phyloP scores from a whole-genome alignment of 1,139 yeast species.

The Saccharomyces hybrid region DNA sequence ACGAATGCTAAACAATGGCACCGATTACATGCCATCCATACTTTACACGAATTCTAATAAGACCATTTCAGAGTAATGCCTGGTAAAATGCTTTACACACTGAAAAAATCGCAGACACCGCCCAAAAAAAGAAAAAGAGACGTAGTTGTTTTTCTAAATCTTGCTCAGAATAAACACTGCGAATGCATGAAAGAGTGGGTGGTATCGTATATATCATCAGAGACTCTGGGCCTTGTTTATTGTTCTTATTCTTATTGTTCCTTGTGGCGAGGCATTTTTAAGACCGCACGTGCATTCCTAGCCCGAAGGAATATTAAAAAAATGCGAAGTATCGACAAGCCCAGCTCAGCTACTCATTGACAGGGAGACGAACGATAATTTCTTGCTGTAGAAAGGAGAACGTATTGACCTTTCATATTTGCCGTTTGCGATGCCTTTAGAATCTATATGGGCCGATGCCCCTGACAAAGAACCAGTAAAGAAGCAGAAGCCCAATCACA shows the following conservation, averaged over 20 bases:
- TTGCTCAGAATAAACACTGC: no score
- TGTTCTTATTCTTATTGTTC: not conserved
- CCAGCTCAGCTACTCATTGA: not conserved
- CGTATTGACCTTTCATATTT: not conserved
- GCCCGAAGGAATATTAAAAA: not conserved
- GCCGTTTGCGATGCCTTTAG: constrained; percentile 5
- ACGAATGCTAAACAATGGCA: no score
- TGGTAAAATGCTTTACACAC: no score
- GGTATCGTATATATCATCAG: not conserved
- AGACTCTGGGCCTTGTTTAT: not conserved
- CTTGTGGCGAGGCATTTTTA: not conserved
- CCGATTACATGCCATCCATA: no score
- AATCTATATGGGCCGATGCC: constrained; percentile 23
- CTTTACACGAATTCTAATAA: no score
- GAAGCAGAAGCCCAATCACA: not conserved
- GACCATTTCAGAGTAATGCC: no score
- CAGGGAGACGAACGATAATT: not conserved
- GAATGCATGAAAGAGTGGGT: not conserved
- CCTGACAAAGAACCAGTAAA: constrained; percentile 7
- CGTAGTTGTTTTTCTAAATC: no score
- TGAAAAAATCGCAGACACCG: no score
- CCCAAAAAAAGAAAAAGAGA: no score
- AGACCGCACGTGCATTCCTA: not conserved
- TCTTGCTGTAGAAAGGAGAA: not conserved
- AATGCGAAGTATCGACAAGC: no score